A percentile compares a stretch with the other conserved stretches of the same genome.
phyloP scores from a whole-genome alignment of 331 rosid species.

The Erythrophleum ivorense region DNA sequence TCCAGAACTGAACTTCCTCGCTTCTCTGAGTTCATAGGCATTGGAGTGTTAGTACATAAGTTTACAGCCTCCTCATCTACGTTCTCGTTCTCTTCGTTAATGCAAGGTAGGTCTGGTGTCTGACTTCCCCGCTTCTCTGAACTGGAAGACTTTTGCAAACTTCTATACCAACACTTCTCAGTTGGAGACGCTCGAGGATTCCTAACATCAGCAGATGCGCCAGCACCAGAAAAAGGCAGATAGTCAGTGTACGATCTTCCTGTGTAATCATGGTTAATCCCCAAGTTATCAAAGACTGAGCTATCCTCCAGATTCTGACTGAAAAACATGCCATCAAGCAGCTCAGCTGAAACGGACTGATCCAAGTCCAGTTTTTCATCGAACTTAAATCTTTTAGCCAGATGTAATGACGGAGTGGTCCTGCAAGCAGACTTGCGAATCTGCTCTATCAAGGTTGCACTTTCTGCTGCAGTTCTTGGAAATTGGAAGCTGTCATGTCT shows the following conservation, averaged over 20 bases:
- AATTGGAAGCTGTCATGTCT: too few species aligned
- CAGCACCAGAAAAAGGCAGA: constrained; percentile 45
- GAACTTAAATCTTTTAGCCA: too few species aligned
- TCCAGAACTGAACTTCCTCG: constrained; percentile 63
- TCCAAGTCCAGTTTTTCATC: too few species aligned
- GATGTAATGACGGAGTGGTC: too few species aligned
- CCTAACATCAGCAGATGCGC: constrained; percentile 42
- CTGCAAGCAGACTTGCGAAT: constrained; percentile 62
- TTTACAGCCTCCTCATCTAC: too few species aligned
- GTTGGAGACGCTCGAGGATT: constrained; percentile 58
- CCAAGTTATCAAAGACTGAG: constrained; percentile 60
- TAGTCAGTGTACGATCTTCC: constrained; percentile 60
- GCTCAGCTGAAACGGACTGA: too few species aligned
- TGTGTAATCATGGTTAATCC: constrained; percentile 44
- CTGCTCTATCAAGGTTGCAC: constrained; percentile 56
- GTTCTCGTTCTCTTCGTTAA: too few species aligned
- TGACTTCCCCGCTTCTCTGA: constrained; percentile 80
- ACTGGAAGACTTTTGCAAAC: constrained; percentile 55
- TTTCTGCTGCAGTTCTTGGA: constrained; percentile 49
- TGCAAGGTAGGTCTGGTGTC: too few species aligned
- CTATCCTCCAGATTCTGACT: too few species aligned
- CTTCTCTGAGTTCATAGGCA: too few species aligned
- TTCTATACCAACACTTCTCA: constrained; percentile 72
- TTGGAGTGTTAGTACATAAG: too few species aligned
- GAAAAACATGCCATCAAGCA: too few species aligned